phyloP scores from a whole-genome alignment of 305 asterid genomes.

The Fraxinus paxiana region DNA sequence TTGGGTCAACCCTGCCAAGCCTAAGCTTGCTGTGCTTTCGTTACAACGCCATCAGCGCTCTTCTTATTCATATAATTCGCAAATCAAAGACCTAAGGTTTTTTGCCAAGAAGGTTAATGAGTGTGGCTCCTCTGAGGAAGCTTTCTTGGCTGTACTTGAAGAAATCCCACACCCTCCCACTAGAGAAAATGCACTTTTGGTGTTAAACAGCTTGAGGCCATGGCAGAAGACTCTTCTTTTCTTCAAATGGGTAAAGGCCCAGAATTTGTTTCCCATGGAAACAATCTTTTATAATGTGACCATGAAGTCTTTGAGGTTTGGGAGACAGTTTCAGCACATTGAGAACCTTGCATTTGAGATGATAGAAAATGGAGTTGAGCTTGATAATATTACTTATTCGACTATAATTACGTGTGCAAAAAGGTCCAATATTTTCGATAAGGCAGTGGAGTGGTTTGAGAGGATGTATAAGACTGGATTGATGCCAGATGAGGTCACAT shows the following conservation, averaged over 20 bases:
- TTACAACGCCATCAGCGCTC: slow-evolving; percentile 79
- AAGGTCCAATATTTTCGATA: slow-evolving; percentile 72
- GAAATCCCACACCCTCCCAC: slow-evolving; percentile 56
- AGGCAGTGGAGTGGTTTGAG: slow-evolving; percentile 95
- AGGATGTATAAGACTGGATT: slow-evolving; percentile 90
- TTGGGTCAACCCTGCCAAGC: slow-evolving; percentile 90
- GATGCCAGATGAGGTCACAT: slow-evolving; percentile 96
- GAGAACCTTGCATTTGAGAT: slow-evolving; percentile 79
- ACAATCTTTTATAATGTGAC: slow-evolving; percentile 83
- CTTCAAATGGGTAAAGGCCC: slow-evolving; percentile 74
- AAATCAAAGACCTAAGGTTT: slow-evolving; percentile 54
- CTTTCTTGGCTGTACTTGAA: slow-evolving; percentile 50
- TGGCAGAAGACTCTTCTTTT: slow-evolving; percentile 70
- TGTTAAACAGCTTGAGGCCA: slow-evolving; percentile 55
- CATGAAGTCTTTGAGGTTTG: slow-evolving; percentile 84
- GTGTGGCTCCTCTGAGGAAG: slow-evolving; percentile 44
- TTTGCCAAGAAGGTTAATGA: slow-evolving; percentile 68
- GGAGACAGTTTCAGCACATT: slow-evolving; percentile 67
- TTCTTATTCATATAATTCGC: slow-evolving; percentile 59
- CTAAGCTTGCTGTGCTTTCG: slow-evolving; percentile 73
- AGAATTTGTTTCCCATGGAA: slow-evolving; percentile 59
- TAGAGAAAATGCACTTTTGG: slow-evolving; percentile 64
- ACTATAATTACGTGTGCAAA: slow-evolving; percentile 87
- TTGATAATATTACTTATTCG: slow-evolving; percentile 84
- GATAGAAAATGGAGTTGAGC: slow-evolving; percentile 59